Evolutionary conservation across 768 basidiomycete species (phyloP).

Genomic region (Rhodocollybia butyracea): DNA sequence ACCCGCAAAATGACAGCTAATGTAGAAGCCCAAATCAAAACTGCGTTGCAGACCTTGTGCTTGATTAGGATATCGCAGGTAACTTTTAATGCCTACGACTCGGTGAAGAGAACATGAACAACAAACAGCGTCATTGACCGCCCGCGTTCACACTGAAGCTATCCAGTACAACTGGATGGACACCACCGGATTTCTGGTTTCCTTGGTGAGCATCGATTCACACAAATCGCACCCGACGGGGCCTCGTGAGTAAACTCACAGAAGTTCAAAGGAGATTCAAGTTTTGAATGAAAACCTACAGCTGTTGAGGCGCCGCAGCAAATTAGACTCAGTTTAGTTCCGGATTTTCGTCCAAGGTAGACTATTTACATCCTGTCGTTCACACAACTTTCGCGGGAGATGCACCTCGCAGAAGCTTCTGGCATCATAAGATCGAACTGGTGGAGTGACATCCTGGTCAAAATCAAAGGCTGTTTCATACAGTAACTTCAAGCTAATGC

Average conservation of each 20-base stretch:
- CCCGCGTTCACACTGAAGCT: not conserved
- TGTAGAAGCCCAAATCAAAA: slow-evolving; percentile 40
- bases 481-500: too few relatives aligned
- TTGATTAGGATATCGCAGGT: slow-evolving; percentile 42
- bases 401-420: slow-evolving; percentile 37
- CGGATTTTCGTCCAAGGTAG: slow-evolving; percentile 41
- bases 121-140: too few relatives aligned
- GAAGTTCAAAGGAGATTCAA: not conserved
- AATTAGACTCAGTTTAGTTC: slow-evolving; percentile 40
- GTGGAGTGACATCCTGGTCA: slow-evolving; percentile 55
- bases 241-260: slow-evolving; percentile 16
- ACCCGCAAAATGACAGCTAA: slow-evolving; percentile 32
- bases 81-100: slow-evolving; percentile 42
- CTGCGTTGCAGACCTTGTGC: slow-evolving; percentile 35
- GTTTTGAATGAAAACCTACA: slow-evolving; percentile 11
- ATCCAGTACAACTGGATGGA: slow-evolving; percentile 46
- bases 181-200: slow-evolving; percentile 43
- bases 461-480: not conserved
- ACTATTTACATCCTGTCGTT: not conserved
- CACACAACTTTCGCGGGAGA: slow-evolving; percentile 1
- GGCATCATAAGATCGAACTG: slow-evolving; percentile 44
- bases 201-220: slow-evolving; percentile 38
- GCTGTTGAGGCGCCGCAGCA: slow-evolving; percentile 24
- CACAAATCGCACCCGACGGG: slow-evolving; percentile 37
- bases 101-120: too few relatives aligned